These are phyloP conservation scores for Annona squamosa DNA, from an alignment of 164 flowering plant species.

Conservation along the genomic window DNA sequence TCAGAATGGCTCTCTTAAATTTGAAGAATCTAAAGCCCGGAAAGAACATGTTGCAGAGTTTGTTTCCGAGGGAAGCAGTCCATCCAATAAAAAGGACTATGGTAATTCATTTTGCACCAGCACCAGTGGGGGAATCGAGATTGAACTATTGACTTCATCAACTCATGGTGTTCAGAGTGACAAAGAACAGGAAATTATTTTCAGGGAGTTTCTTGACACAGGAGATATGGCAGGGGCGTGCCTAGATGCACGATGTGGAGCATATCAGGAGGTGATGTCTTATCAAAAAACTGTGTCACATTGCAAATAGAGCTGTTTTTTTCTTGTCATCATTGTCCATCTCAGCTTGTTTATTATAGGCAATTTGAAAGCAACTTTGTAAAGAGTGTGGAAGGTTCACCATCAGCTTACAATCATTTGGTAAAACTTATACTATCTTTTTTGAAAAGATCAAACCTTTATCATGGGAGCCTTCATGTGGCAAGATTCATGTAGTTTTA, in stretches of 20 bases:
- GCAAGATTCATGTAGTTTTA: too few relatives aligned
- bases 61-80: slow-evolving; percentile 20
- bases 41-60: slow-evolving; percentile 31
- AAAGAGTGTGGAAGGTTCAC: too few relatives aligned
- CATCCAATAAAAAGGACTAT: slow-evolving; percentile 5
- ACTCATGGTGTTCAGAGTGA: slow-evolving; percentile 26
- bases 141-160: slow-evolving; percentile 32
- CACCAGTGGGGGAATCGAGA: slow-evolving; percentile 29
- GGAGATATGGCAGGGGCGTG: slow-evolving; percentile 32
- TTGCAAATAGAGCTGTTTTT: slow-evolving; percentile 40
- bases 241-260: slow-evolving; percentile 26
- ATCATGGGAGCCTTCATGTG: too few relatives aligned
- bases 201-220: slow-evolving; percentile 39
- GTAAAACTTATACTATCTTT: too few relatives aligned
- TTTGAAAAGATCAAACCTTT: too few relatives aligned
- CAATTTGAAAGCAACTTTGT: too few relatives aligned
- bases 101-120: slow-evolving; percentile 13
- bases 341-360: too few relatives aligned
- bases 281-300: slow-evolving; percentile 22
- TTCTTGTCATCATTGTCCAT: neutral
- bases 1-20: slow-evolving; percentile 20
- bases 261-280: slow-evolving; percentile 28
- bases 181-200: slow-evolving; percentile 39
- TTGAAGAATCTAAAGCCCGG: slow-evolving; percentile 15
- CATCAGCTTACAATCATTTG: too few relatives aligned